Evolutionary conservation across 2,329 filamentous ascomycete genomes (phyloP).

Genomic region (Camptophora hylomeconis): DNA sequence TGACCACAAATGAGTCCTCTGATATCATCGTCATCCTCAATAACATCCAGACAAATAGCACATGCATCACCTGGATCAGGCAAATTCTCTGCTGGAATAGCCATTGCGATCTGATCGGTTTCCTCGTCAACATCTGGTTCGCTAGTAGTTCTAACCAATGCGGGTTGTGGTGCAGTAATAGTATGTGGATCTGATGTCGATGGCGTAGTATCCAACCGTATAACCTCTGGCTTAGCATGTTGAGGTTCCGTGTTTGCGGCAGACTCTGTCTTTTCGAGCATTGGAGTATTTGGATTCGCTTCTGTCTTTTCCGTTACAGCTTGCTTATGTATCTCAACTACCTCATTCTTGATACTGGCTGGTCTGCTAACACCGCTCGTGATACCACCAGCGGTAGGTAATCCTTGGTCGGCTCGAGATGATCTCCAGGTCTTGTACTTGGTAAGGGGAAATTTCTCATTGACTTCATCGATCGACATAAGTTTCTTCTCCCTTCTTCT

Average conservation of each 20-base stretch:
- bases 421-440: constrained; percentile 97
- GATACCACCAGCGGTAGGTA: constrained; percentile 75
- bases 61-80: constrained; percentile 80
- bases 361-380: constrained; percentile 53
- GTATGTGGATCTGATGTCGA: constrained; percentile 13
- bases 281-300: constrained; percentile 3
- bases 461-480: constrained; percentile 98
- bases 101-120: constrained; percentile 65
- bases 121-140: constrained; percentile 63
- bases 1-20: constrained; percentile 93
- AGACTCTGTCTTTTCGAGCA: constrained; percentile 7
- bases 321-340: no score
- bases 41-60: constrained; percentile 86
- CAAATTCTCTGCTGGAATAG: constrained; percentile 67
- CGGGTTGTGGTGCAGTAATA: constrained; percentile 19
- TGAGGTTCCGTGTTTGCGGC: not conserved
- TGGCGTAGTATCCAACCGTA: constrained; percentile 15
- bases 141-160: constrained; percentile 37
- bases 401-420: constrained; percentile 65
- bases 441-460: constrained; percentile 85
- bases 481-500: constrained; percentile 91
- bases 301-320: constrained; percentile 11
- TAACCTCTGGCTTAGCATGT: constrained; percentile 9
- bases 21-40: constrained; percentile 93
- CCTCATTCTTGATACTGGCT: constrained; percentile 53